phyloP scores from a whole-genome alignment of 257 asterid species.

The Voacanga thouarsii region DNA sequence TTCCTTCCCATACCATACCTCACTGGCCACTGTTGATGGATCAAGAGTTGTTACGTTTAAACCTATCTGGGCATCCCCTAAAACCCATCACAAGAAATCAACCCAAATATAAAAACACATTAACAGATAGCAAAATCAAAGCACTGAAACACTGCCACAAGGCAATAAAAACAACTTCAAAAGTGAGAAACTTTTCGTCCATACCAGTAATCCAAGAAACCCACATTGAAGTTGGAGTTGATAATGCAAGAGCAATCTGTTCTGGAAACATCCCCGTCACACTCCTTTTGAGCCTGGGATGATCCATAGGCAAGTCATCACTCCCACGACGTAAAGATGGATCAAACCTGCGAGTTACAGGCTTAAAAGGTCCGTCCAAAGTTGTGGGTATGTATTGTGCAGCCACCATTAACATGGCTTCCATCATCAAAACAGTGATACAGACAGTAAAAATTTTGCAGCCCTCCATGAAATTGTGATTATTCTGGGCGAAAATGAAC shows the following conservation, averaged over 20 bases:
- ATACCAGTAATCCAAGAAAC: constrained; percentile 90
- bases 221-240: constrained; percentile 65
- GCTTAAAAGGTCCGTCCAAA: constrained; percentile 74
- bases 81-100: background rate
- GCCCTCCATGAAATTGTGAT: constrained; percentile 26
- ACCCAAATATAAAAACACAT: background rate
- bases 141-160: background rate
- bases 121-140: background rate
- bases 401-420: constrained; percentile 10
- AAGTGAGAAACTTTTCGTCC: background rate
- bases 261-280: constrained; percentile 62
- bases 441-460: background rate
- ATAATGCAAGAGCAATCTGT: constrained; percentile 73
- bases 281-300: constrained; percentile 57
- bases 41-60: constrained; percentile 59
- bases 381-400: constrained; percentile 50
- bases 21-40: constrained; percentile 65
- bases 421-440: constrained; percentile 2
- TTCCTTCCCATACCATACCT: constrained; percentile 72
- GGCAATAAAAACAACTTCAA: background rate
- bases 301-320: constrained; percentile 73
- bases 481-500: background rate
- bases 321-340: constrained; percentile 65
- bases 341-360: constrained; percentile 55
- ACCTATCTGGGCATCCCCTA: constrained; percentile 55